phyloP scores from a whole-genome alignment of 2,329 filamentous ascomycete genomes.

The Aaosphaeria arxii region DNA sequence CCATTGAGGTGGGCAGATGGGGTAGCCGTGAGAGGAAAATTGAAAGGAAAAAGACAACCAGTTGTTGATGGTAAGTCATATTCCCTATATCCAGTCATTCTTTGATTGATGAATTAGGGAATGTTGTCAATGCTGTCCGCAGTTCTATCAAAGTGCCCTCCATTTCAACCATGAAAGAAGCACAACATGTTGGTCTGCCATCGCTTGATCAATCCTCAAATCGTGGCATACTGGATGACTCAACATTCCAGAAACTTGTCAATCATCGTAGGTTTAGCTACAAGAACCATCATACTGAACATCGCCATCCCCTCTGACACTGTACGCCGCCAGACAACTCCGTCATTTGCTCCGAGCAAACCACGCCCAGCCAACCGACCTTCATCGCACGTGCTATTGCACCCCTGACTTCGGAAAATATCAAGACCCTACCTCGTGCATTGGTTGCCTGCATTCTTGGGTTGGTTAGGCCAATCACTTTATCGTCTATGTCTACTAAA shows the following conservation, averaged over 20 bases:
- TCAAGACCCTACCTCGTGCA: constrained; percentile 11
- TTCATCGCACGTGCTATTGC: constrained; percentile 10
- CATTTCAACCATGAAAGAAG: constrained; percentile 10
- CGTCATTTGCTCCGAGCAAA: constrained; percentile 7
- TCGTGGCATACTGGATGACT: constrained; percentile 4
- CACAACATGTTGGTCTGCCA: constrained; percentile 10
- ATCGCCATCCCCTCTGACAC: neutral
- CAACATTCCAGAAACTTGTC: constrained; percentile 10
- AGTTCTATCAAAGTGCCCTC: constrained; percentile 9
- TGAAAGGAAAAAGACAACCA: constrained; percentile 22
- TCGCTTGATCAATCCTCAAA: constrained; percentile 2
- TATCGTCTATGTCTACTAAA: neutral
- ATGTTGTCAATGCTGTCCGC: constrained; percentile 12
- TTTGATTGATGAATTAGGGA: constrained; percentile 3
- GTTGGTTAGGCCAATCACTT: neutral
- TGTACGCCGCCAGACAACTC: constrained; percentile 11
- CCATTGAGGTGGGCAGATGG: constrained; percentile 34
- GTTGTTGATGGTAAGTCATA: constrained; percentile 15
- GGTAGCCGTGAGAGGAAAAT: constrained; percentile 23
- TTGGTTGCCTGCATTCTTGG: constrained; percentile 18
- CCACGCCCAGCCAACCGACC: constrained; percentile 2
- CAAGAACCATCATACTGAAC: neutral
- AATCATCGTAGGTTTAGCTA: constrained; percentile 14
- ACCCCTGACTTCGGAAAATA: constrained; percentile 8
- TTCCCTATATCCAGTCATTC: neutral